Base-by-base conservation (phyloP, 495 filamentous ascomycete species). In the Amniculicola lignicola region DNA sequence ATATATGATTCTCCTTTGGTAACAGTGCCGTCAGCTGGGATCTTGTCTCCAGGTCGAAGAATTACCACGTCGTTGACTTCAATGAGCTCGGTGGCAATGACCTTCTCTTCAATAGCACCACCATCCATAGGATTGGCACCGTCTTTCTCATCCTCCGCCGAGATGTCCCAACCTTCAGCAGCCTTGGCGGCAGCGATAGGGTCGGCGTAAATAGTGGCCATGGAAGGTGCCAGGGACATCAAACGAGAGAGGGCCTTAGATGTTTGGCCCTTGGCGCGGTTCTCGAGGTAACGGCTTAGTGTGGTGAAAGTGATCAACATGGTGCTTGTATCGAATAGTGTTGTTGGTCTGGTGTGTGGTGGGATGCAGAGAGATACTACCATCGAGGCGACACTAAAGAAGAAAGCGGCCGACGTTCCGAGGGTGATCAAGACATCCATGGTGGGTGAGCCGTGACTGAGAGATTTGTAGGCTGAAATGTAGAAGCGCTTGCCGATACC, bases 291-390 rank as follows among this genome's bases (percentile, higher is more conserved):
- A 28, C 93, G 83, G 21, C 93, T 91, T 2, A 99, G 75, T 0
- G 88, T 88, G 69, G 96, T 89, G 70, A 97, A 97, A 0, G 89
- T 96, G 66, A 99, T 95, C 19, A 99, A 80, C 94, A 97, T 99
- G 19, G 90, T 96, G 68, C 90, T 95, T 0, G 93, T 99, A 61
- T 99, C 93, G 59, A 97, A 99, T 2, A 97, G 86, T 4, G 88
- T 96, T 49, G 80, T 82, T 1, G 93, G 93, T 18, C 84, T 79
- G 6, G 75, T 78, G 63, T 96, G 90, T 3, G 88, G 84, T 6
- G 77, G 71, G 27, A 77, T 73, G 2, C 86, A 40, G 19, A 97
- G 64, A 5, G 89, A 89, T 27, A 96, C 83, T 11, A 83, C 12
- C 90, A 99, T 97, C 10, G 90, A 86, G 36, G 87, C 82, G 58